Conservation (phyloP, 257 asterid genomes). For the Salvia rosmarinus region DNA sequence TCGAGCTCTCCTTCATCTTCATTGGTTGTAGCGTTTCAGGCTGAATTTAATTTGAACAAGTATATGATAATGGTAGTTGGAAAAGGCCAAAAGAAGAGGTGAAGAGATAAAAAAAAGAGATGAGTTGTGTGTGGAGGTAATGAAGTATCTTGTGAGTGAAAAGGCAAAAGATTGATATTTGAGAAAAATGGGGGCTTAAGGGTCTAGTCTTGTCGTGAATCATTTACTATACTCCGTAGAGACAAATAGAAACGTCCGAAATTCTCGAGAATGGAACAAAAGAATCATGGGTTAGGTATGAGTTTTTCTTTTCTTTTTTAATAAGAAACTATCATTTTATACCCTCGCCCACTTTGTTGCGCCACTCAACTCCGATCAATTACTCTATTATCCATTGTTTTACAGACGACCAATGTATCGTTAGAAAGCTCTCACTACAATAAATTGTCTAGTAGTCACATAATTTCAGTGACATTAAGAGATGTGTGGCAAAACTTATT, state of each 20-base stretch:
- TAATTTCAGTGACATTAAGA: no score
- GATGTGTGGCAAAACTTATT: no score
- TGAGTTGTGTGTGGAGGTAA: conserved; percentile 49
- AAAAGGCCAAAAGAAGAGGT: conserved; percentile 32
- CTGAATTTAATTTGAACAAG: no score
- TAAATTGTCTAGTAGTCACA: no score
- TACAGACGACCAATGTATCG: no score
- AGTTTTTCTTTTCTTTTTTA: no score
- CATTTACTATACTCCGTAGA: background rate
- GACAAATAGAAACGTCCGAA: conserved; percentile 33
- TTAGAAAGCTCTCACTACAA: no score
- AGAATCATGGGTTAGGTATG: background rate
- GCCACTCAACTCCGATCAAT: no score
- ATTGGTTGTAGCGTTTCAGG: conserved; percentile 6
- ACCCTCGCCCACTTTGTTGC: no score
- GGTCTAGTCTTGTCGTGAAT: conserved; percentile 26
- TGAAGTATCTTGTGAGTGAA: conserved; percentile 31
- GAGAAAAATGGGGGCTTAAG: conserved; percentile 1
- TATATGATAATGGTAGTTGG: conserved; percentile 5
- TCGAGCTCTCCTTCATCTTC: conserved; percentile 50
- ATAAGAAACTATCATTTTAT: no score
- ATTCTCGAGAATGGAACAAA: background rate
- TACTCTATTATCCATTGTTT: no score
- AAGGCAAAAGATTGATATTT: conserved; percentile 12
- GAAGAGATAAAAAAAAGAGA: conserved; percentile 35